These are phyloP conservation scores for Akanthomyces dipterigenus DNA, from an alignment of 2,329 filamentous ascomycete species.

Conservation along the genomic window DNA sequence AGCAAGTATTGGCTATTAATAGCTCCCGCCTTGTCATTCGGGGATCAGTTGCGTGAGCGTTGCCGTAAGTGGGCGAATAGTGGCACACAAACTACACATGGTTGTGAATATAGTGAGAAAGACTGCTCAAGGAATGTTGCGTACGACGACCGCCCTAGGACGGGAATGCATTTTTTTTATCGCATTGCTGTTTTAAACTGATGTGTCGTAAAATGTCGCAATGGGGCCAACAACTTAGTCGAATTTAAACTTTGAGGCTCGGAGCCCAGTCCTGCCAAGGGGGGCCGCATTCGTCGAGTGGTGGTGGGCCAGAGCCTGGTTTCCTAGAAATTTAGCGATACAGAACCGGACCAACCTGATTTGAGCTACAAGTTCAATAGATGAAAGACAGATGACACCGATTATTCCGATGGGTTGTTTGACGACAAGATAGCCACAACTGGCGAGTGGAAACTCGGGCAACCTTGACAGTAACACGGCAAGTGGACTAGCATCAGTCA, in stretches of 20 bases:
- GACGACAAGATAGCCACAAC: background rate
- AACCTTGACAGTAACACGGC: background rate
- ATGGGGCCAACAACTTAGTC: background rate
- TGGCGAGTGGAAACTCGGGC: background rate
- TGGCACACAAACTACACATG: background rate
- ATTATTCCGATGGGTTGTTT: background rate
- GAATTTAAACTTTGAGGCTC: slow-evolving; percentile 1
- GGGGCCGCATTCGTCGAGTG: background rate
- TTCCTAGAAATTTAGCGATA: background rate
- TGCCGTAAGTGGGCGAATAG: background rate
- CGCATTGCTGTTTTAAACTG: background rate
- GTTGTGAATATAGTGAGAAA: background rate
- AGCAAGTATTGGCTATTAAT: no score
- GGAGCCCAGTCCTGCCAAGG: background rate
- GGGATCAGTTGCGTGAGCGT: background rate
- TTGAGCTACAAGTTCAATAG: background rate
- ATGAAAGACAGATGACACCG: background rate
- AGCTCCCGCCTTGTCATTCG: background rate
- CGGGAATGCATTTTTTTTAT: background rate
- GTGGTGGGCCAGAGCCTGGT: background rate
- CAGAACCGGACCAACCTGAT: background rate
- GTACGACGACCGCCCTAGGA: background rate
- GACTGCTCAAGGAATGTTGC: background rate
- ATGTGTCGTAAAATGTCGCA: background rate
- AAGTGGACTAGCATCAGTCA: background rate